Percentiles rank a stretch among this genome's conserved stretches.
Evolutionary conservation across 169 alveolate species (phyloP).

Genomic region (Plasmodium relictum): DNA sequence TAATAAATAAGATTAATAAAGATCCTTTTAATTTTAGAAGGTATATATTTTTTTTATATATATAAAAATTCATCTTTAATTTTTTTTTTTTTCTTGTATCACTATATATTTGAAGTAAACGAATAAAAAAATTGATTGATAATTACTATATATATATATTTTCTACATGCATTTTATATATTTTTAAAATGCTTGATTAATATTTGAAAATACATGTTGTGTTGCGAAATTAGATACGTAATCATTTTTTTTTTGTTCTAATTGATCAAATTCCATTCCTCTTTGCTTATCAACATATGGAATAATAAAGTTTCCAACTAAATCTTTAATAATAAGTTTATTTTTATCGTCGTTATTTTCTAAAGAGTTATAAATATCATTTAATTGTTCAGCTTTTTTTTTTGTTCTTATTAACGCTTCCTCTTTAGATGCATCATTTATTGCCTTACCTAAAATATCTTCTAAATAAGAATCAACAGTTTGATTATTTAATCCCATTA

Average conservation of each 20-base stretch:
- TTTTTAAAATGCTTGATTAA: constrained; percentile 56
- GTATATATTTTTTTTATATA: too few relatives aligned
- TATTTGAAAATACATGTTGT: constrained; percentile 69
- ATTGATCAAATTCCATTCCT: constrained; percentile 54
- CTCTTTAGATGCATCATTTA: constrained; percentile 70
- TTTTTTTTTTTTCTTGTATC: too few relatives aligned
- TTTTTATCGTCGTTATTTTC: constrained; percentile 63
- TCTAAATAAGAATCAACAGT: constrained; percentile 77
- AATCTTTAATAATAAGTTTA: constrained; percentile 66
- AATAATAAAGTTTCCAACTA: constrained; percentile 73
- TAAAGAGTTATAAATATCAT: constrained; percentile 68
- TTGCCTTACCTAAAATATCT: constrained; percentile 64
- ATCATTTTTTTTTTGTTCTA: constrained; percentile 71
- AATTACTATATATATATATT: too few relatives aligned
- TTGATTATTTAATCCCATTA: constrained; percentile 75
- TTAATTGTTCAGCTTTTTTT: constrained; percentile 75
- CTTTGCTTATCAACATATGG: constrained; percentile 78
- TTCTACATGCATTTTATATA: neutral
- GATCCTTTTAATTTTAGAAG: too few relatives aligned
- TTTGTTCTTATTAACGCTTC: constrained; percentile 73
- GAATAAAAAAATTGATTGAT: too few relatives aligned
- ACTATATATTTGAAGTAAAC: too few relatives aligned
- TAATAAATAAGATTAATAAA: too few relatives aligned
- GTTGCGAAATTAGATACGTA: constrained; percentile 68
- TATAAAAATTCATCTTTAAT: too few relatives aligned